These are phyloP conservation scores for Zasmidium citrigriseum DNA, from an alignment of 2,329 filamentous ascomycete genomes.

Conservation along the genomic window DNA sequence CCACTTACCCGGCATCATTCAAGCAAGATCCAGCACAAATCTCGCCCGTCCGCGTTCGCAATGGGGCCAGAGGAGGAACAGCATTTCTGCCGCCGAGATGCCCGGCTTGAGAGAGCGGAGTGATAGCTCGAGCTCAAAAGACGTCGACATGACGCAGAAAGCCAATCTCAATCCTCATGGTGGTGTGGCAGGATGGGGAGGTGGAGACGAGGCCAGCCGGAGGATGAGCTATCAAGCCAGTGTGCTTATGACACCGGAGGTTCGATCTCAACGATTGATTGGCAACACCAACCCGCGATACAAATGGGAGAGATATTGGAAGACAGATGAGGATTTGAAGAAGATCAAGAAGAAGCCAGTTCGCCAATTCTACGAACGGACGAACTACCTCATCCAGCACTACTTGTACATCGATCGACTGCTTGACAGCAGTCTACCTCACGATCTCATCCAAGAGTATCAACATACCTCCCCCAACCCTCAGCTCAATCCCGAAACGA, in stretches of 20 bases:
- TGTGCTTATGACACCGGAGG: conserved; percentile 60
- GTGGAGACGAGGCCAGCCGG: conserved; percentile 38
- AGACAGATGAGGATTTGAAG: conserved; percentile 72
- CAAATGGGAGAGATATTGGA: conserved; percentile 84
- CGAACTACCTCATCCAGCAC: conserved; percentile 84
- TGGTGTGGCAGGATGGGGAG: conserved; percentile 27
- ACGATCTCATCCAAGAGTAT: conserved; percentile 89
- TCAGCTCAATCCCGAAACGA: conserved; percentile 4
- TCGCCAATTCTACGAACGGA: conserved; percentile 83
- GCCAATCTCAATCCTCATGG: neutral
- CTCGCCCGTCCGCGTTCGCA: conserved; percentile 14
- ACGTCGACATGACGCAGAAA: conserved; percentile 14
- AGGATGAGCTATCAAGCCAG: conserved; percentile 45
- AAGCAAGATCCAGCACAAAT: conserved; percentile 26
- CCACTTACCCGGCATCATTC: conserved; percentile 40
- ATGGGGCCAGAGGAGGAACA: conserved; percentile 19
- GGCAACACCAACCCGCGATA: conserved; percentile 86
- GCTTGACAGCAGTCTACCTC: conserved; percentile 88
- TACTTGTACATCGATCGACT: conserved; percentile 92
- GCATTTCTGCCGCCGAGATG: conserved; percentile 24
- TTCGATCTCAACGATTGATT: conserved; percentile 83
- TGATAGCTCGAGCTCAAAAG: conserved; percentile 20
- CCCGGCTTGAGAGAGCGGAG: conserved; percentile 15
- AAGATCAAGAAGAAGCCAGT: conserved; percentile 71
- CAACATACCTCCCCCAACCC: conserved; percentile 53